Evolutionary conservation across 2,329 filamentous ascomycete species (phyloP), one percentile per base, ranked within the genome.

Genomic region (Lachnellula occidentalis): DNA sequence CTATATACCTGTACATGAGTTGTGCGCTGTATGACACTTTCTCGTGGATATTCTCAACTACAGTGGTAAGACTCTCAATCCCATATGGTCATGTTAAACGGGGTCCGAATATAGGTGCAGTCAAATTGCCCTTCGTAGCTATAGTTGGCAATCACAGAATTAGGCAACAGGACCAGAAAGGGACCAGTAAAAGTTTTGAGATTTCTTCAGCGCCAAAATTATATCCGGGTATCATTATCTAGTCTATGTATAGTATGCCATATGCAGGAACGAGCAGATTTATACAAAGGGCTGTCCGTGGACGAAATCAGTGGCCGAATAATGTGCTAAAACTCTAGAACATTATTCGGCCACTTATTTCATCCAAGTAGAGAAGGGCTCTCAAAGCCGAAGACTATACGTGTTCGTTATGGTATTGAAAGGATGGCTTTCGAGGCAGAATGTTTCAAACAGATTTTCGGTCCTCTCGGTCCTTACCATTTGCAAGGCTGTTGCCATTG

Each of bases 401-500:
- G n/a, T n/a, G n/a, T n/a, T n/a, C n/a, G n/a, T n/a, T n/a, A n/a
- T n/a, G n/a, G 46, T 34, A 42, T 19, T 9, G 19, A 22, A 39
- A 39, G 41, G 21, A 17, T 24, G 7, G 22, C 17, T n/a, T 43
- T 5, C 34, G 43, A 12, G 17, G 48, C 34, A 22, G 7, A 45
- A 45, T 11, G 4, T 14, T 46, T 50, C 54, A 62, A 34, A 64
- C 55, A 12, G 58, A 62, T 45, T 66, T 67, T 54, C 60, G 57
- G n/a, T 60, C 56, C 22, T 63, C 58, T 5, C n/a, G n/a, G n/a
- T n/a, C n/a, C 47, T 42, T n/a, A 55, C 58, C n/a, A n/a, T n/a
- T n/a, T n/a, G 34, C n/a, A 41, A 57, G 45, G 1, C 54, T 49
- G 27, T 49, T 56, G 21, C 15, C 27, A 41, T 60, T 58, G 14